Conservation (phyloP, 768 basidiomycete genomes). For the Boletus rex-veris region DNA sequence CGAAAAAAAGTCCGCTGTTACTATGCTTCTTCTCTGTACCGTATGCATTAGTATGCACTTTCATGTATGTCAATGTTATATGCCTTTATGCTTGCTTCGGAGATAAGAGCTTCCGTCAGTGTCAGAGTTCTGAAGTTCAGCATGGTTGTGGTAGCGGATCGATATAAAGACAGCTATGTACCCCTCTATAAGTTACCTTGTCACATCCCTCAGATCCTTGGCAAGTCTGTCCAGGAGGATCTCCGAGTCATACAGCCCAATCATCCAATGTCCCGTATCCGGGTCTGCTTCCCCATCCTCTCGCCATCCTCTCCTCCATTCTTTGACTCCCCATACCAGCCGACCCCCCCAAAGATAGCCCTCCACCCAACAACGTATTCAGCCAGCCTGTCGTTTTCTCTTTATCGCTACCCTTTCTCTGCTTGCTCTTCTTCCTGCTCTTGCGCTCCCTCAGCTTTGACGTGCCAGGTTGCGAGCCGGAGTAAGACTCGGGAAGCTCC, state of each 20-base stretch:
- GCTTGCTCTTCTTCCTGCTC: constrained; percentile 32
- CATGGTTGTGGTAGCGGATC: background rate
- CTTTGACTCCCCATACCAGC: constrained; percentile 31
- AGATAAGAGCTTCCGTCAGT: background rate
- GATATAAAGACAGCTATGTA: constrained; percentile 4
- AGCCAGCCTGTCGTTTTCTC: constrained; percentile 28
- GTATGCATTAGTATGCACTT: constrained; percentile 9
- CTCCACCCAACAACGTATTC: constrained; percentile 15
- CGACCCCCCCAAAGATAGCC: constrained; percentile 23
- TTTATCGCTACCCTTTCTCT: constrained; percentile 31
- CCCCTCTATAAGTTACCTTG: constrained; percentile 13
- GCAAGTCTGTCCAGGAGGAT: background rate
- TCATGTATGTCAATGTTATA: constrained; percentile 16
- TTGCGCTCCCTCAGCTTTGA: constrained; percentile 35
- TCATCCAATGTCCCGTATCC: constrained; percentile 48
- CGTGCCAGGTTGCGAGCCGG: constrained; percentile 33
- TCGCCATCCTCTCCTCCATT: constrained; percentile 49
- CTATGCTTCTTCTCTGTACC: constrained; percentile 11
- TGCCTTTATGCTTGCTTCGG: constrained; percentile 2
- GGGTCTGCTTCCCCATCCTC: constrained; percentile 46
- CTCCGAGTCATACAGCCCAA: constrained; percentile 44
- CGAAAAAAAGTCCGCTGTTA: background rate
- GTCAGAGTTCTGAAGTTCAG: background rate
- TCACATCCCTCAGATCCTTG: background rate
- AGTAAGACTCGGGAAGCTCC: constrained; percentile 66